Base-by-base conservation (phyloP, 805 yeast genomes). In the Wickerhamiella australiensis region DNA sequence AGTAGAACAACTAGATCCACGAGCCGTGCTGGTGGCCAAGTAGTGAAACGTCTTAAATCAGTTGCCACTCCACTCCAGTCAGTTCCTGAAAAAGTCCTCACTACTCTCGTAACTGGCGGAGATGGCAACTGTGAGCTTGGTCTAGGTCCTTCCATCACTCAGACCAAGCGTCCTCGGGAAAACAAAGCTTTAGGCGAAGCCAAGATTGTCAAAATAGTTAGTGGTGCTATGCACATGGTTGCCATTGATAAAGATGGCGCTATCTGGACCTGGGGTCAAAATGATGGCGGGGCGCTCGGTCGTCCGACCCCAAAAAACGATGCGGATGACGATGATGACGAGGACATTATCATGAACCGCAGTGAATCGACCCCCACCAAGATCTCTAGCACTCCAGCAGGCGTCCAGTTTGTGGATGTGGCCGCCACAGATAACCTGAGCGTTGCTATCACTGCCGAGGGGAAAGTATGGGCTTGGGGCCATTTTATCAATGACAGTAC, bases 181-280 rank as follows among this genome's bases (percentile, higher is more conserved):
- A 92, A 88, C 59, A 87, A 95, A 1, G 78, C 71, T 52, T 70
- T 92, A 54, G 70, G 77, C 2, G 75, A 75, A 2, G 77, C 73
- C 8, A 81, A 82, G 1, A 78, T 92, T 49, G 92, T 87, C 23
- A 90, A 85, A 54, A 72, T 92, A 59, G 86, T 95, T 1, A 95
- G 79, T 22, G 99, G 99, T 46, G 99, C 98, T 47, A 90, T 92
- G 82, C 99, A 92, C 62, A 77, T 83, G 0, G 62, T 92, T 42
- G 96, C 90, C 0, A 66, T 90, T 47, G 96, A 87, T 61, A 65
- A 76, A 36, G 69, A 77, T 15, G 86, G 86, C 56, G 72, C 76
- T 52, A 66, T 92, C n/a, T 92, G 96, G 96, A 83, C 96, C 2
- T 92, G 99, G 99, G 99, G 99, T 52, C 83, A 85, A 42, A 92